A percentile compares a stretch with the other conserved stretches of the same genome.
Evolutionary conservation across 1,284 basidiomycete genomes (phyloP).

Genomic region (Butyriboletus appendiculatus): DNA sequence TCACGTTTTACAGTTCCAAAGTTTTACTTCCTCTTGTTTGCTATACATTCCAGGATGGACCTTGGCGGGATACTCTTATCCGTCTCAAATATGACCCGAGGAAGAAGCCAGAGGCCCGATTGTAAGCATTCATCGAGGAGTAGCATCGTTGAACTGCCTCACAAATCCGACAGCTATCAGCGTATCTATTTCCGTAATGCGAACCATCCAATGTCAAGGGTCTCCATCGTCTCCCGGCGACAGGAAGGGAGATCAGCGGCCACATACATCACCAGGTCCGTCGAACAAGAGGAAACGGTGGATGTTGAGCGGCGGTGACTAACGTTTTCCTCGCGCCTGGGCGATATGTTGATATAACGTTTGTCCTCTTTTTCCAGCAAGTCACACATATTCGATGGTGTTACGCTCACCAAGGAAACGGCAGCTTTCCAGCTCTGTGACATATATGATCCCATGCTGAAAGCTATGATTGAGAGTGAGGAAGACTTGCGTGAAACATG

Average conservation of each 20-base stretch:
- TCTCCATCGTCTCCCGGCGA: slow-evolving; percentile 66
- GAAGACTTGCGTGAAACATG: slow-evolving; percentile 67
- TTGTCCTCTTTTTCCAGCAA: slow-evolving; percentile 36
- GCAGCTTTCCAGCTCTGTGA: slow-evolving; percentile 95
- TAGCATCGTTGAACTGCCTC: not conserved
- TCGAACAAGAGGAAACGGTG: slow-evolving; percentile 41
- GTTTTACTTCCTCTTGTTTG: slow-evolving; percentile 67
- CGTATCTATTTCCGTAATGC: slow-evolving; percentile 82
- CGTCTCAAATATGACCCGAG: slow-evolving; percentile 91
- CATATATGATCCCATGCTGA: slow-evolving; percentile 82
- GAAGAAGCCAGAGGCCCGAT: slow-evolving; percentile 64
- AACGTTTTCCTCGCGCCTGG: slow-evolving; percentile 10
- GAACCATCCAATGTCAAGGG: slow-evolving; percentile 73
- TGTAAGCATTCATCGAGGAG: slow-evolving; percentile 48
- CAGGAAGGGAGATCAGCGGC: slow-evolving; percentile 51
- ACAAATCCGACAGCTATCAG: slow-evolving; percentile 61
- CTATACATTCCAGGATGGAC: slow-evolving; percentile 92
- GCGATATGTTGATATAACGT: not conserved
- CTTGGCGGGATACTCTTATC: slow-evolving; percentile 90
- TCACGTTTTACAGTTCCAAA: slow-evolving; percentile 58
- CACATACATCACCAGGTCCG: slow-evolving; percentile 39
- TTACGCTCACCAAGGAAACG: slow-evolving; percentile 74
- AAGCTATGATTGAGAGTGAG: slow-evolving; percentile 75
- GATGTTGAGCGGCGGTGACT: slow-evolving; percentile 44
- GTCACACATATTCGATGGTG: slow-evolving; percentile 90